Evolutionary conservation across 1,284 basidiomycete species (phyloP), one percentile per base, ranked within the genome.

Genomic region (Cystobasidium slooffiae): DNA sequence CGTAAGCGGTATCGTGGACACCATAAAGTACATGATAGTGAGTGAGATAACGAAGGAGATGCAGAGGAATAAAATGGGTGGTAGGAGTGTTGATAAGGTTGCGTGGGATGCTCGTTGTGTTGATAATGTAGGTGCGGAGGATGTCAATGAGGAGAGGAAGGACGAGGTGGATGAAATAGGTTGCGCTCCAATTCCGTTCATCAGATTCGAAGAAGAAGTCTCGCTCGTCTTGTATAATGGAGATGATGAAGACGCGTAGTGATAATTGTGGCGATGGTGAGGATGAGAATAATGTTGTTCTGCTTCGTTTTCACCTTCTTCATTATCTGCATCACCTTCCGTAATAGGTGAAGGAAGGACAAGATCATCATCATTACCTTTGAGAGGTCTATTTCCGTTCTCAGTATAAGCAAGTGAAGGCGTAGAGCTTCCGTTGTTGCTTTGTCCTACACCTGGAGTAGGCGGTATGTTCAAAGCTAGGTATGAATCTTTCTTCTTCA

Each of bases 11-110:
- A 55, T 63, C 22, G 76, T 64, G 0, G 41, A 46, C 22, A 39
- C 39, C 39, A 41, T 37, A 41, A 72, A 64, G 46, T 70, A 70
- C 72, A 80, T 77, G 61, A 78, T 56, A 56, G 67, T 75, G 62
- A 79, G 76, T 7, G 80, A 80, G 18, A 73, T 72, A 53, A 75
- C n/a, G 76, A 80, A 80, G 41, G 80, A 74, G 59, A 74, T 39
- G 62, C 70, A 44, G 63, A 80, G 77, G 73, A 79, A 77, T 18
- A 61, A 56, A 61, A 80, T 73, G 31, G 79, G 79, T 4, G 77
- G 78, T 7, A 77, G 64, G 14, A 80, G 77, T 53, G 69, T 74
- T 61, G 72, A 20, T 10, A 75, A 31, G 14, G 59, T 51, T 44
- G 31, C 12, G 14, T 20, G 68, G 12, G 37, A 61, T 31, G 24